Evolutionary conservation across 768 basidiomycete species (phyloP).

Genomic region (Hygrocybe coccinea): DNA sequence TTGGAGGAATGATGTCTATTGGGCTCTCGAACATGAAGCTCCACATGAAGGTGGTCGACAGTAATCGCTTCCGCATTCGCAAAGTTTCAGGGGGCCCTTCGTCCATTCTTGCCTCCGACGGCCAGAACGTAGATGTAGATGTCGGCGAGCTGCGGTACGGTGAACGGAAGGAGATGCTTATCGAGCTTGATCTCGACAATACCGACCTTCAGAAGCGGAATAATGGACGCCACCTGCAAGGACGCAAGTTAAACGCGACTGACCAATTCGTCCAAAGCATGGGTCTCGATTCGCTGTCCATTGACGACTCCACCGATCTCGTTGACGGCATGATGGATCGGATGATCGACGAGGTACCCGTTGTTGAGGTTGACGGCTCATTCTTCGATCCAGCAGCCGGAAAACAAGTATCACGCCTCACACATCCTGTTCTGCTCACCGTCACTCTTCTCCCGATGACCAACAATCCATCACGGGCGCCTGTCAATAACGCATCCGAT

Average conservation of each 20-base stretch:
- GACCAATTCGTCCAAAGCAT: slow-evolving; percentile 85
- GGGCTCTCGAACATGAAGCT: slow-evolving; percentile 90
- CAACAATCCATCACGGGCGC: slow-evolving; percentile 31
- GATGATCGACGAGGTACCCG: slow-evolving; percentile 97
- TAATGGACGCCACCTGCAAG: slow-evolving; percentile 23
- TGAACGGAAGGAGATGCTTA: slow-evolving; percentile 95
- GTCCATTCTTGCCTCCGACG: slow-evolving; percentile 84
- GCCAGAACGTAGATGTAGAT: slow-evolving; percentile 92
- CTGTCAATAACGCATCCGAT: slow-evolving; percentile 55
- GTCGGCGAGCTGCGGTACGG: slow-evolving; percentile 91
- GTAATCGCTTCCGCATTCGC: slow-evolving; percentile 84
- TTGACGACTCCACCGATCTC: slow-evolving; percentile 70
- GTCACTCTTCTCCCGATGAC: slow-evolving; percentile 77
- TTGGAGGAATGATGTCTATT: slow-evolving; percentile 96
- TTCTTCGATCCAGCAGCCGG: slow-evolving; percentile 88
- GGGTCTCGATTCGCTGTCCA: slow-evolving; percentile 70
- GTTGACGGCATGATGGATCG: slow-evolving; percentile 91
- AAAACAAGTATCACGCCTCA: slow-evolving; percentile 82
- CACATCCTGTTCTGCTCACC: slow-evolving; percentile 91
- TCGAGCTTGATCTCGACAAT: slow-evolving; percentile 92
- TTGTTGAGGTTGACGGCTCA: slow-evolving; percentile 91
- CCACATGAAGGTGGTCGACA: slow-evolving; percentile 90
- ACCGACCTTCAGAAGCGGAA: slow-evolving; percentile 47
- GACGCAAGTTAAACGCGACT: slow-evolving; percentile 65
- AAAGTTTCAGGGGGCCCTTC: slow-evolving; percentile 90